phyloP scores from a whole-genome alignment of 371 early-diverging fungal species.

The Phascolomyces articulosus region DNA sequence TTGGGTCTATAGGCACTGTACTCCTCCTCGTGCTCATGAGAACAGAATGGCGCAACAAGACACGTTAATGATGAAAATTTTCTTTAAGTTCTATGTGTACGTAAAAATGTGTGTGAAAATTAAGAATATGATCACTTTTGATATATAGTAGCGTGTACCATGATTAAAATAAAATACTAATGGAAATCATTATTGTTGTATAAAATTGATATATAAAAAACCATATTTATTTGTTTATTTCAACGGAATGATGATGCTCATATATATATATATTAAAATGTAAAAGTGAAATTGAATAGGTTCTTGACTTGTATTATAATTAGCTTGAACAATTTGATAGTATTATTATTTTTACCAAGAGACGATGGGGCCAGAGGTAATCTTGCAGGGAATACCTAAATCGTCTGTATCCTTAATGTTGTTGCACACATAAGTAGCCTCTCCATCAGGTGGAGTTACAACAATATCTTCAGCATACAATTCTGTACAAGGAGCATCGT shows the following conservation, averaged over 20 bases:
- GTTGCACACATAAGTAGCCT: constrained; percentile 14
- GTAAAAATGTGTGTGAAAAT: no score
- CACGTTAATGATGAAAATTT: neutral
- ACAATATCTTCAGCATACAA: constrained; percentile 4
- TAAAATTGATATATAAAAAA: no score
- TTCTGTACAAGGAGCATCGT: constrained; percentile 6
- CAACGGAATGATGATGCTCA: no score
- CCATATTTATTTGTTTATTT: no score
- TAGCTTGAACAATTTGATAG: no score
- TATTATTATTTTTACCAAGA: constrained; percentile 2
- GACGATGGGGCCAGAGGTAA: neutral
- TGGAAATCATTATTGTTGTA: no score
- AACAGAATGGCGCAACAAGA: neutral
- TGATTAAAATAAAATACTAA: no score
- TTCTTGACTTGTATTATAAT: no score
- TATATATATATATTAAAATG: no score
- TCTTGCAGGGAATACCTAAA: constrained; percentile 8
- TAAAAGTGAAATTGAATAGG: no score
- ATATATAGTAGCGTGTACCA: no score
- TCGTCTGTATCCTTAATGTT: constrained; percentile 3
- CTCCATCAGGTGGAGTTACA: constrained; percentile 8
- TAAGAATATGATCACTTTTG: no score
- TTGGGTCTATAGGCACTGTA: neutral
- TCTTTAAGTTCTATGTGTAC: neutral
- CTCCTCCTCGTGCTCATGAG: neutral